Evolutionary conservation across 2,329 filamentous ascomycete genomes (phyloP), one percentile per base, ranked within the genome.

Genomic region (Dissoconium aciculare): DNA sequence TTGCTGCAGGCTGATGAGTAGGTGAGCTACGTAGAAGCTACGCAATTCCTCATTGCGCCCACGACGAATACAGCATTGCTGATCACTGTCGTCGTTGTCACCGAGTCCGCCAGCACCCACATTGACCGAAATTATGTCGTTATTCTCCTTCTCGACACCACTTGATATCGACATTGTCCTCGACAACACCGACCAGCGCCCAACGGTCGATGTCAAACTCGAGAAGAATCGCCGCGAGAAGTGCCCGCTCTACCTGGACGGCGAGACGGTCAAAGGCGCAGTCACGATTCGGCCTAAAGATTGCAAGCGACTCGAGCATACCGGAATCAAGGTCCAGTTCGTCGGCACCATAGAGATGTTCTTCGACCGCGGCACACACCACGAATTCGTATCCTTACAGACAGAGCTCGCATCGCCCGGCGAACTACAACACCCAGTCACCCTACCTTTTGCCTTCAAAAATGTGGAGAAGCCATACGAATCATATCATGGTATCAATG

Each of bases 291-390:
- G 89, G 45, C 89, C 89, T 29, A 98, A 98, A 61, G 89, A 98
- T 67, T 89, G 89, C 53, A 95, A 95, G 67, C 74, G 89, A 39
- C 67, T 98, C 52, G 89, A 98, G 60, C 89, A 98, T 59, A 95
- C 85, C 8, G 89, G 89, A 47, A 94, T 98, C 69, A 98, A 98
- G 63, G 87, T 98, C 49, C 89, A 98, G 57, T 98, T 98, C 64
- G 94, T 98, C 50, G 89, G 89, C 55, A 91, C 85, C 40, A 98
- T 98, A 66, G 89, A 98, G 58, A 98, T 98, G 89, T 98, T 95
- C 71, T 98, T 93, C 59, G 89, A 98, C 58, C 82, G 89, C 52
- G 87, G 87, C 49, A 98, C 94, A 57, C 89, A 95, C 64, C 93
- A 98, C 67, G 89, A 98, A 62, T 98, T 98, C 60, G 78, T 98